Base-by-base conservation (phyloP, 1,139 yeast genomes). In the Scheffersomyces illinoinensis region DNA sequence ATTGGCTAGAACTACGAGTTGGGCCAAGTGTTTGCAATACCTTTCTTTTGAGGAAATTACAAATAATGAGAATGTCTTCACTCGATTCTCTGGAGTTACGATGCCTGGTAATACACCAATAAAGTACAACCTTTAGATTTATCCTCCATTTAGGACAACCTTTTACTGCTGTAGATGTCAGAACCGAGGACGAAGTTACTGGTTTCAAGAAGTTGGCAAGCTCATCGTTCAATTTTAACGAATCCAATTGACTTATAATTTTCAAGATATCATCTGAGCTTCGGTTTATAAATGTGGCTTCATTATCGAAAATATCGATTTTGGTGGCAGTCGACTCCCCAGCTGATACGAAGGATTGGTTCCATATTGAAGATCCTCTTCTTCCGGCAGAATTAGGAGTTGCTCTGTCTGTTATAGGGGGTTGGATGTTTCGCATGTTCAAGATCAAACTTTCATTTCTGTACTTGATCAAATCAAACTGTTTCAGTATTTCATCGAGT, bases 371-470 rank as follows among this genome's bases (percentile, higher is more conserved):
- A 6, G 51, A 48, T 5, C 51, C 51, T 20, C 51, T 48, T 48
- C 51, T 48, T 48, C 51, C 56, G 1, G 49, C 50, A n/a, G 18
- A 20, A 20, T 43, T 33, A 21, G 19, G 50, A 10, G 51, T 43
- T 14, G 21, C 50, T 21, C 24, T 47, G 8, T 53, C 53, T 8
- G 53, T 39, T 17, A 20, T 49, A 43, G 46, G 23, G 17, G 50
- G 53, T 21, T 54, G 56, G 14, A 21, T 18, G 52, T 19, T 21
- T 18, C 49, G 63, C 68, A 75, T 71, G 65, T 85, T 86, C 53
- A 86, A 76, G 79, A 87, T 85, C 55, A 89, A 73, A n/a, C 92
- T 87, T 69, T 89, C 91, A 68, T 90, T 90, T 66, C 93, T 74
- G 64, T 86, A 87, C 59, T 86, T 82, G n/a, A 88, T 82, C 33